Evolutionary conservation across 805 yeast genomes (phyloP), one percentile per base, ranked within the genome.

Genomic region (Candida wancherniae): DNA sequence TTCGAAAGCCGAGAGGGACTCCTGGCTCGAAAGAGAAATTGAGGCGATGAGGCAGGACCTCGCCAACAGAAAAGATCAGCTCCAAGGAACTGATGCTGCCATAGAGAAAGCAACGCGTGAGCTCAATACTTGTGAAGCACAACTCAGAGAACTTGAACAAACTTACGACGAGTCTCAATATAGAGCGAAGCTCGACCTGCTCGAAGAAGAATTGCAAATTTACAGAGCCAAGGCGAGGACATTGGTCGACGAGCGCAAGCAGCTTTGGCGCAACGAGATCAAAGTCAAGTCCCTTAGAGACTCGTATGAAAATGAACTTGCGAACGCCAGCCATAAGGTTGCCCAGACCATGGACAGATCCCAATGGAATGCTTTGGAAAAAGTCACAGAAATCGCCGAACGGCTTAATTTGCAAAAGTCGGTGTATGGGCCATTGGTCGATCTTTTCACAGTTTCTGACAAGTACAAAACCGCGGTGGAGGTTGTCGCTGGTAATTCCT

Each of bases 401-500:
- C 69, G 70, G 32, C 58, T 87, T 26, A 77, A 76, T 6, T 54
- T 90, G 21, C 57, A 58, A 1, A 69, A 66, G 12, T 48, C 51
- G 3, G 94, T 86, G 7, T 78, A 73, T 56, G 98, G 98, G 0
- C 80, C 94, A 1, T 56, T 92, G 11, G 92, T 94, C 22, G 95
- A 87, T 41, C 63, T 92, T 19, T 81, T 92, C 31, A 71, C 71
- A 34, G 90, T 85, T 3, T 81, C 81, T 42, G 87, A 82, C 32
- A 84, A 84, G 48, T 88, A 85, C 51, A 80, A 80, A 49, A 71
- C 78, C 1, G 95, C 97, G 1, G 84, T 80, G 1, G 97, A 92
- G 52, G 88, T 83, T 2, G 73, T 86, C 28, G 97, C 94, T 14
- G 97, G 97, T 1, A 78, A 75, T 38, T 73, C 94, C 3, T 60